Evolutionary conservation across 2,329 filamentous ascomycete species (phyloP).

Genomic region (Emydomyces testavorans): DNA sequence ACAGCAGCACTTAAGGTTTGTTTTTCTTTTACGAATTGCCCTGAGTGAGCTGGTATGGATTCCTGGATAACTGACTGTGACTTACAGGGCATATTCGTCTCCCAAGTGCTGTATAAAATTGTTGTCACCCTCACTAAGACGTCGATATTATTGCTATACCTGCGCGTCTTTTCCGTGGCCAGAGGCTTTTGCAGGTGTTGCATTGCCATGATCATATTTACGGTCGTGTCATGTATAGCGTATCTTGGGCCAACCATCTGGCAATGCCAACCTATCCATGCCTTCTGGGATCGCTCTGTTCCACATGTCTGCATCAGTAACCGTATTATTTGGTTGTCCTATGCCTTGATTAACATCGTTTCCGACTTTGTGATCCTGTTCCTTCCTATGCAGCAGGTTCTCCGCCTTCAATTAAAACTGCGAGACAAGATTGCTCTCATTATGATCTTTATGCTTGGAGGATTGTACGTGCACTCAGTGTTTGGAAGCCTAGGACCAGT

Average conservation of each 20-base stretch:
- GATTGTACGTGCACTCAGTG: conserved; percentile 17
- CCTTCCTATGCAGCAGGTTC: conserved; percentile 20
- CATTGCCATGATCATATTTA: conserved; percentile 21
- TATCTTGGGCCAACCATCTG: conserved; percentile 20
- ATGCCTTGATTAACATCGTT: conserved; percentile 20
- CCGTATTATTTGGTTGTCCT: conserved; percentile 18
- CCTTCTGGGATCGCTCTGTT: conserved; percentile 19
- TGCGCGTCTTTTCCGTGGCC: conserved; percentile 41
- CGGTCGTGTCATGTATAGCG: conserved; percentile 15
- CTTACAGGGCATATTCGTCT: conserved; percentile 40
- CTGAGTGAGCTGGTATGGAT: background rate
- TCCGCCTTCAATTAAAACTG: conserved; percentile 17
- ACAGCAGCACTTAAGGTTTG: conserved; percentile 22
- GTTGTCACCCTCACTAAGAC: conserved; percentile 44
- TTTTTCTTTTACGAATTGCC: background rate
- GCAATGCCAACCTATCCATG: conserved; percentile 19
- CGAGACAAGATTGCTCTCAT: conserved; percentile 18
- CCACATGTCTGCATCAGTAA: conserved; percentile 19
- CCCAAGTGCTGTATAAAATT: conserved; percentile 46
- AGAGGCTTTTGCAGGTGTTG: conserved; percentile 38
- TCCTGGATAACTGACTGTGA: background rate
- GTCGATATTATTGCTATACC: conserved; percentile 44
- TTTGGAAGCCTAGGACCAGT: background rate
- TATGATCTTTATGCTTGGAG: conserved; percentile 19
- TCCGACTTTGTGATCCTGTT: conserved; percentile 21